Percentiles rank a stretch among this genome's conserved stretches.
phyloP scores from a whole-genome alignment of 768 basidiomycete species.

The Termitomyces sp. region DNA sequence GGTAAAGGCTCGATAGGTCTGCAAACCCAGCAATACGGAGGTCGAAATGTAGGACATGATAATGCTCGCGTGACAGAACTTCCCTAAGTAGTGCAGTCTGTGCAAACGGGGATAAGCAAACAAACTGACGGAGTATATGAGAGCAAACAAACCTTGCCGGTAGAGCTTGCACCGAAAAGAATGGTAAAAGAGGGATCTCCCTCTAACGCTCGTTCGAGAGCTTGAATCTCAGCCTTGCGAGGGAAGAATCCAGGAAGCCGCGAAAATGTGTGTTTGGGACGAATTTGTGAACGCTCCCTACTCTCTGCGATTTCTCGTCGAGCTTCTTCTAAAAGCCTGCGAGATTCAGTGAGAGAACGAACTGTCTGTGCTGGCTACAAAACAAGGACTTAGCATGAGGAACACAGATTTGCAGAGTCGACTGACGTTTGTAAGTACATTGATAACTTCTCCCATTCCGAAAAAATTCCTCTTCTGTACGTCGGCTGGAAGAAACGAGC shows the following conservation, averaged over 20 bases:
- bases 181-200: constrained; percentile 77
- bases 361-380: constrained; percentile 72
- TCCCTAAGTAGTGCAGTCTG: constrained; percentile 78
- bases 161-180: constrained; percentile 75
- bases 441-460: constrained; percentile 74
- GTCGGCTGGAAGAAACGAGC: constrained; percentile 54
- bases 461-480: constrained; percentile 70
- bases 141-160: constrained; percentile 57
- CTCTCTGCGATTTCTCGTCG: constrained; percentile 69
- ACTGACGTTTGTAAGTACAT: constrained; percentile 70
- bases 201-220: constrained; percentile 60
- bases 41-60: constrained; percentile 82
- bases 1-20: constrained; percentile 73
- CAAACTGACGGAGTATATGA: neutral
- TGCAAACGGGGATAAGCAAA: neutral
- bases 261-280: constrained; percentile 73
- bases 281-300: constrained; percentile 59
- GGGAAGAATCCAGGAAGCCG: constrained; percentile 71
- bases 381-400: neutral
- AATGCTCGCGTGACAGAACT: constrained; percentile 60
- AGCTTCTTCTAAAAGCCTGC: constrained; percentile 70
- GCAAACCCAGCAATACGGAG: constrained; percentile 82
- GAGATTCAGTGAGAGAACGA: constrained; percentile 75
- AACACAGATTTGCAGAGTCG: neutral
- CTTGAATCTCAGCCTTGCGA: constrained; percentile 59